These are phyloP conservation scores for Pulveroboletus frians DNA, from an alignment of 768 basidiomycete genomes.

Conservation along the genomic window DNA sequence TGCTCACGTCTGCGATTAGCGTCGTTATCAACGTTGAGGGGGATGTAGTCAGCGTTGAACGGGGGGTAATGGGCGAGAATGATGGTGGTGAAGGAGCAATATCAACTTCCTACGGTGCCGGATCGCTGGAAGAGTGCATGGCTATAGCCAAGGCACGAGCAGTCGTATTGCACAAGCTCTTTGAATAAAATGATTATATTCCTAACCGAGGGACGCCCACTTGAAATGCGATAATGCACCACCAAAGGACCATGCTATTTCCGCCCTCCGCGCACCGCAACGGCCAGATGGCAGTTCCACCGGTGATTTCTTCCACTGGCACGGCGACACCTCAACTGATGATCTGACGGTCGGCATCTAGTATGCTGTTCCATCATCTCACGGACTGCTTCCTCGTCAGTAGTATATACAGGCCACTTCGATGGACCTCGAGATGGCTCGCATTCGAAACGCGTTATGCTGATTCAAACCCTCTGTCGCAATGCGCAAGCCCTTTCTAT, in stretches of 20 bases:
- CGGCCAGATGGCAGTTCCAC: too few species aligned
- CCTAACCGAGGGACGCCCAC: neutral
- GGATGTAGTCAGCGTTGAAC: constrained; percentile 21
- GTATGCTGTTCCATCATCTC: neutral
- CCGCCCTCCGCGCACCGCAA: too few species aligned
- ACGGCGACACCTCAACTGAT: too few species aligned
- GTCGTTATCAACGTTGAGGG: constrained; percentile 49
- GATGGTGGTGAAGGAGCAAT: constrained; percentile 11
- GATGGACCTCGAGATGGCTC: neutral
- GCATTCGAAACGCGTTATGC: constrained; percentile 10
- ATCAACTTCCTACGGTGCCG: neutral
- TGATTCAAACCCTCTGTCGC: neutral
- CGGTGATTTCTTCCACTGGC: too few species aligned
- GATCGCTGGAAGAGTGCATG: constrained; percentile 17
- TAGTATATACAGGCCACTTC: constrained; percentile 5
- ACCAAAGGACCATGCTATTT: too few species aligned
- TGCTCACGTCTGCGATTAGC: constrained; percentile 68
- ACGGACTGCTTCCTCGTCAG: neutral
- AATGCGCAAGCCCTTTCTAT: neutral
- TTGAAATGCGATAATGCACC: neutral
- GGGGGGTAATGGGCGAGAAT: constrained; percentile 18
- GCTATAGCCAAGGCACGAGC: constrained; percentile 20
- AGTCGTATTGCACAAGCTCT: constrained; percentile 17
- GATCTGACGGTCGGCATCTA: too few species aligned
- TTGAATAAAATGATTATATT: constrained; percentile 13